Percentiles rank a stretch among this genome's conserved stretches.
Conservation (phyloP, 2,329 filamentous ascomycete genomes). For the Microthyrium microscopicum region DNA sequence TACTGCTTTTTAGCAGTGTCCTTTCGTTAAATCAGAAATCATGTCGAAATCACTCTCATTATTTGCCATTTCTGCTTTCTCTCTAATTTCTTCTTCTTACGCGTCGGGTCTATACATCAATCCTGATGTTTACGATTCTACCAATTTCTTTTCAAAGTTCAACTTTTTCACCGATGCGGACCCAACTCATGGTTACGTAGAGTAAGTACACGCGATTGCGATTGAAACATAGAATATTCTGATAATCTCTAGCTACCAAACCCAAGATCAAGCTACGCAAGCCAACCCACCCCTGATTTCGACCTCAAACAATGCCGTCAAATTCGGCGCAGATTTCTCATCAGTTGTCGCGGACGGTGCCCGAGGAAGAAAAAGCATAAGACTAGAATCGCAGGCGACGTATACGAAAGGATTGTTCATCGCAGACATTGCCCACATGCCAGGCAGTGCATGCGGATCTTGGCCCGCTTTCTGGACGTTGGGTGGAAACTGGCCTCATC, state of each 20-base stretch:
- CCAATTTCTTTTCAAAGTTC: constrained; percentile 7
- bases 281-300: no score
- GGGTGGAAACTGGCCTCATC: constrained; percentile 22
- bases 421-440: constrained; percentile 22
- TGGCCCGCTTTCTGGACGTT: constrained; percentile 26
- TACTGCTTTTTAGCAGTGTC: no score
- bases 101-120: no score
- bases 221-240: not conserved
- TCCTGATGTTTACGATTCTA: constrained; percentile 7
- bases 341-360: not conserved
- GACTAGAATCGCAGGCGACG: constrained; percentile 4
- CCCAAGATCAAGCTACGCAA: no score
- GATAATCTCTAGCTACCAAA: not conserved
- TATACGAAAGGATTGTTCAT: constrained; percentile 8
- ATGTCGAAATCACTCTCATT: no score
- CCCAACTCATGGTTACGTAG: constrained; percentile 8
- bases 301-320: no score
- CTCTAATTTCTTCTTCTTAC: no score
- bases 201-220: no score
- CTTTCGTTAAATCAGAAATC: no score
- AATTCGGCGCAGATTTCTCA: no score
- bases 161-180: constrained; percentile 8
- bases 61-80: no score
- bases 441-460: constrained; percentile 21
- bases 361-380: constrained; percentile 6